These are phyloP conservation scores for Fusarium sp. DNA, from an alignment of 2,329 filamentous ascomycete genomes.

Conservation along the genomic window DNA sequence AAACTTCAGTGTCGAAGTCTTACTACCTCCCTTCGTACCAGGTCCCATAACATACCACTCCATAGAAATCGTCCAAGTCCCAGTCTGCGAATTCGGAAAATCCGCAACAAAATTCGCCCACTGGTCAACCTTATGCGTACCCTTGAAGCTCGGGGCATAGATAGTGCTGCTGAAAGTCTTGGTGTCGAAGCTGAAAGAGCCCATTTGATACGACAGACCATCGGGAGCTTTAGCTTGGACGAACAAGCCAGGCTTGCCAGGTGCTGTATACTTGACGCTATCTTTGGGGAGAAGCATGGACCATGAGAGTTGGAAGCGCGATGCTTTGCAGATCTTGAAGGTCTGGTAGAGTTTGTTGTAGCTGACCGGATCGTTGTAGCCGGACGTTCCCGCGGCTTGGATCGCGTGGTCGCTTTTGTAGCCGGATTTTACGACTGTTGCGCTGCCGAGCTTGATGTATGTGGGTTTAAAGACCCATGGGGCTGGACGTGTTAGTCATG, in stretches of 20 bases:
- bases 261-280: neutral
- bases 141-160: neutral
- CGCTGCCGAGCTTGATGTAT: neutral
- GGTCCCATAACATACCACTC: neutral
- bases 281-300: neutral
- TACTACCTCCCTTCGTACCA: neutral
- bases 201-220: neutral
- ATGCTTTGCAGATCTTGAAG: neutral
- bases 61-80: neutral
- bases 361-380: neutral
- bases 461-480: neutral
- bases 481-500: neutral
- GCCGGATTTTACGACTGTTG: neutral
- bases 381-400: neutral
- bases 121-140: neutral
- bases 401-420: neutral
- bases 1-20: neutral
- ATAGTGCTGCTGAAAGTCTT: neutral
- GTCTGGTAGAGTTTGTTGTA: slow-evolving; percentile 2
- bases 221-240: neutral
- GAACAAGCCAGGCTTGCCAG: neutral
- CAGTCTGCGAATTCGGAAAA: neutral
- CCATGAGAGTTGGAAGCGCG: neutral
- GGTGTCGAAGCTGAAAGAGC: neutral
- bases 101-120: neutral